A percentile compares a stretch with the other conserved stretches of the same genome.
Evolutionary conservation across 495 filamentous ascomycete genomes (phyloP).

Genomic region (Daldinia decipiens): DNA sequence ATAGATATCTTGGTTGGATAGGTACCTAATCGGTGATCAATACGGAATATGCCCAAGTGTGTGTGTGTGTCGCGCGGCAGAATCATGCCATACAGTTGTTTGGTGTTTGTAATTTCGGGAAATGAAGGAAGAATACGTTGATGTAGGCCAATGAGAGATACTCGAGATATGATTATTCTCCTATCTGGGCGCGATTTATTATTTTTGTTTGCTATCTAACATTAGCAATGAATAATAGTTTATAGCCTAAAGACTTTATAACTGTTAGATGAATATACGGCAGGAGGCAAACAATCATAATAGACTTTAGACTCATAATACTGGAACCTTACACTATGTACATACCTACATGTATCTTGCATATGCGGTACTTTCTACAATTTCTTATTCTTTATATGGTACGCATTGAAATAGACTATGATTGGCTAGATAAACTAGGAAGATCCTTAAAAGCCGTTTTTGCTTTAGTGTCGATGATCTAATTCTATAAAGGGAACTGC

Average conservation of each 20-base stretch:
- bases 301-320: too few species aligned
- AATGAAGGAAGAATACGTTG: slow-evolving; percentile 28
- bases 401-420: slow-evolving; percentile 7
- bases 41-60: slow-evolving; percentile 3
- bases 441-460: slow-evolving; percentile 9
- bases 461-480: slow-evolving; percentile 28
- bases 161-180: background rate
- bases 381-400: slow-evolving; percentile 25
- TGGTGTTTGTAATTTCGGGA: slow-evolving; percentile 35
- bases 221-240: background rate
- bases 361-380: background rate
- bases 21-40: slow-evolving; percentile 3
- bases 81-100: background rate
- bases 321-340: too few species aligned
- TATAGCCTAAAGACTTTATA: too few species aligned
- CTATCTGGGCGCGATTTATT: slow-evolving; percentile 1
- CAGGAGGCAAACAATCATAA: too few species aligned
- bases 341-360: too few species aligned
- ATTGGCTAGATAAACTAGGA: slow-evolving; percentile 24
- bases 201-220: background rate
- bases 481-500: slow-evolving; percentile 27
- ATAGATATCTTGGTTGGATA: background rate
- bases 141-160: slow-evolving; percentile 2
- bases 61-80: slow-evolving; percentile 20
- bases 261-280: too few species aligned